Percentiles rank a stretch among this genome's conserved stretches.
Conservation (phyloP, 441 rosid species). For the Kokia cookei region DNA sequence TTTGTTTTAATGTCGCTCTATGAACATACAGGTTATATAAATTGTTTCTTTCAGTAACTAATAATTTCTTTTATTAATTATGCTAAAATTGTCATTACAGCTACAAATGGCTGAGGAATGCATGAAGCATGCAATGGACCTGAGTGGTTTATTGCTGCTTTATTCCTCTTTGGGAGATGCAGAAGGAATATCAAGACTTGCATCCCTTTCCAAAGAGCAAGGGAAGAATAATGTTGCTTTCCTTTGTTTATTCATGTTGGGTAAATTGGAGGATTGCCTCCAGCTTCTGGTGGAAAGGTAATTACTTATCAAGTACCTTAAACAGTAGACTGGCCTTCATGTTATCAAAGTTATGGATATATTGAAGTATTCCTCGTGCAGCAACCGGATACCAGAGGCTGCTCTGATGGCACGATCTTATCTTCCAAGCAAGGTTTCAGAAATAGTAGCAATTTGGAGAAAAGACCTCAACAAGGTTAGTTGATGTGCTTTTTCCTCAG, state of each 20-base stretch:
- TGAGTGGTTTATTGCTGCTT: constrained; percentile 86
- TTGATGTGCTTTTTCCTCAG: constrained; percentile 11
- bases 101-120: constrained; percentile 95
- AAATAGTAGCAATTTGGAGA: constrained; percentile 91
- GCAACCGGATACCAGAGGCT: constrained; percentile 99
- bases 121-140: constrained; percentile 84
- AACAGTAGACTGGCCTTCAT: constrained; percentile 3
- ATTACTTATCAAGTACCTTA: constrained; percentile 14
- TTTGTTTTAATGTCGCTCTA: background rate
- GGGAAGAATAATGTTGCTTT: constrained; percentile 92
- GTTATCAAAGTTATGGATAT: constrained; percentile 7
- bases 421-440: constrained; percentile 96
- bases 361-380: constrained; percentile 34
- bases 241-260: constrained; percentile 90
- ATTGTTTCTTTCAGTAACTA: background rate
- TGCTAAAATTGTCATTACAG: constrained; percentile 34
- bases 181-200: constrained; percentile 76
- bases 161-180: constrained; percentile 95
- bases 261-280: constrained; percentile 88
- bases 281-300: constrained; percentile 93
- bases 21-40: background rate
- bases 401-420: constrained; percentile 96
- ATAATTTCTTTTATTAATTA: background rate
- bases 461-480: constrained; percentile 85
- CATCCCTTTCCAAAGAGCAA: constrained; percentile 83